Conservation (phyloP, 768 basidiomycete species). For the Auricularia sp. region DNA sequence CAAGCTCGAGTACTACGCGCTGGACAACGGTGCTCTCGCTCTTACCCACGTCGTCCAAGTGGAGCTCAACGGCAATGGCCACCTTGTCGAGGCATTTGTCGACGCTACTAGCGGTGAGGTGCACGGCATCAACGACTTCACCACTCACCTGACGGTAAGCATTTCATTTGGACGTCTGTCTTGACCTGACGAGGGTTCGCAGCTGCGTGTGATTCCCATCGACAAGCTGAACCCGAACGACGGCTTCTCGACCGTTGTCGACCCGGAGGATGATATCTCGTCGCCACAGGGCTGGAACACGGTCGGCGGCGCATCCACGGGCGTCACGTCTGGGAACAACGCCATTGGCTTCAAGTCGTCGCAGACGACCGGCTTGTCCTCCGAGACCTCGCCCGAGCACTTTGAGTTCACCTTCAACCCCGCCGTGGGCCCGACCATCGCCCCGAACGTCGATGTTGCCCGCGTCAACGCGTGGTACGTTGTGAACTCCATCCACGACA, state of each 20-base stretch:
- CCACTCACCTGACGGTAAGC: constrained; percentile 32
- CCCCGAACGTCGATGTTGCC: constrained; percentile 43
- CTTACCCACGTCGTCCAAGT: constrained; percentile 36
- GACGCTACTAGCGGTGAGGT: constrained; percentile 47
- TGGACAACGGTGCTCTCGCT: constrained; percentile 27
- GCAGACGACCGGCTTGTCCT: constrained; percentile 18
- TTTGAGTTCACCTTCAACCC: constrained; percentile 32
- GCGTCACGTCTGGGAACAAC: constrained; percentile 31
- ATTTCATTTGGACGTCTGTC: neutral
- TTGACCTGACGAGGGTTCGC: neutral
- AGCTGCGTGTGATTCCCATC: constrained; percentile 38
- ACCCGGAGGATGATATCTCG: constrained; percentile 44
- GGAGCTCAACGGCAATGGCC: constrained; percentile 30
- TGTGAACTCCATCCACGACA: constrained; percentile 51
- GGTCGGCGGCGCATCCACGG: constrained; percentile 26
- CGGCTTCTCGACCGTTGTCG: constrained; percentile 37
- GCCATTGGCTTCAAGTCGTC: constrained; percentile 26
- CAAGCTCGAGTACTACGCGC: constrained; percentile 32
- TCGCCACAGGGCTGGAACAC: constrained; percentile 53
- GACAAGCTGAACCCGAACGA: constrained; percentile 39
- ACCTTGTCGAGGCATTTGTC: constrained; percentile 50
- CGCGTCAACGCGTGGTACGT: constrained; percentile 43
- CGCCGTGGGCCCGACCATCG: constrained; percentile 29
- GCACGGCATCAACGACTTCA: constrained; percentile 45
- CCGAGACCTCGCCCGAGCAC: constrained; percentile 28